Base-by-base conservation (phyloP, 2,329 filamentous ascomycete species). In the Talaromyces atroroseus region DNA sequence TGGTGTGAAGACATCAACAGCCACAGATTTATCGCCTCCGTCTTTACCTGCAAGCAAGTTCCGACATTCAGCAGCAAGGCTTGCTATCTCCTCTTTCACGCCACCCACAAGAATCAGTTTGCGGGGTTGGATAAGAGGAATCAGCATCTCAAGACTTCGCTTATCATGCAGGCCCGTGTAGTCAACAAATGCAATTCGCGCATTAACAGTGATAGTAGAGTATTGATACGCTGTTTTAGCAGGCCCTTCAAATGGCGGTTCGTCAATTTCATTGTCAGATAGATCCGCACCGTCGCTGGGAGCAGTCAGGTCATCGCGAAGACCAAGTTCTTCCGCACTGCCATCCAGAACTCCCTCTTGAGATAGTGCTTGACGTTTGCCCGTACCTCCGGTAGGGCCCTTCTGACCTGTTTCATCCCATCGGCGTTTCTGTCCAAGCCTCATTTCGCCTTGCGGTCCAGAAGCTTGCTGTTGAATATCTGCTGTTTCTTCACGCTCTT, bases 101-200 rank as follows among this genome's bases (percentile, higher is more conserved):
- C 94, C 94, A 29, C 87, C 88, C 2, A 96, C 83, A n/a, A 99
- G 80, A 61, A 99, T 95, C 52, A 99, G 81, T 71, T 99, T 99
- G 54, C 92, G 86, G 5, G 94, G 94, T 66, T 92, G 87, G 62
- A 99, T 95, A 5, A 97, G 82, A 0, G 94, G 94, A 50, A 99
- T 90, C 54, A 99, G 76, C 86, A 96, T 96, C 72, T 92, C 90
- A 49, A 99, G 77, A 71, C 90, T 95, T 63, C 92, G 88, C 70
- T 92, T 92, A 69, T 97, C 94, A 71, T 97, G 92, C 23, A 97
- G 76, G 23, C 92, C 94, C 52, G 88, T 86, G 68, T 95, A 96
- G 72, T 99, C 94, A 53, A 99, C 85, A 70, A 89, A 94, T 2
- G 89, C 88, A 61, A 99, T 85, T 48, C 87, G 85, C 51, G 94